A percentile compares a stretch with the other conserved stretches of the same genome.
These are phyloP conservation scores for Allium sativum DNA, from an alignment of 106 monocot genomes.

Conservation along the genomic window DNA sequence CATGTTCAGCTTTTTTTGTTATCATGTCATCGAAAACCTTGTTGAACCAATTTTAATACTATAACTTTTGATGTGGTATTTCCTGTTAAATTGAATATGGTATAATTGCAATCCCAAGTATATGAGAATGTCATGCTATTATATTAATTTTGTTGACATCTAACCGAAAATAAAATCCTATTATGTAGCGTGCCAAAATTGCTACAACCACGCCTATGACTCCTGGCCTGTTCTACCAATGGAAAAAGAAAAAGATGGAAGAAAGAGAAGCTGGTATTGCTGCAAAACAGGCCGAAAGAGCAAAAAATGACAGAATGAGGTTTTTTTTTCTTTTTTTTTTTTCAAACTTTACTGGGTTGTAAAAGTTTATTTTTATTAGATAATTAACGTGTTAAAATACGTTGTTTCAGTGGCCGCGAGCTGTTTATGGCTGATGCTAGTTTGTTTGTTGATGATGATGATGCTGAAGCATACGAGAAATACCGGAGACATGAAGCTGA, in stretches of 20 bases:
- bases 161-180: background rate
- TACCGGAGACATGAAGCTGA: conserved; percentile 71
- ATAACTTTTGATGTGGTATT: no score
- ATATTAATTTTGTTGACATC: no score
- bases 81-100: no score
- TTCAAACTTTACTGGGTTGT: background rate
- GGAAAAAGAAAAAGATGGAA: conserved; percentile 81
- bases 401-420: conserved; percentile 81
- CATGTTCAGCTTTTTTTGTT: no score
- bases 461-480: conserved; percentile 69
- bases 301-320: conserved; percentile 99
- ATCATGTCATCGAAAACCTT: no score
- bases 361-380: background rate
- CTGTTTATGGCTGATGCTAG: conserved; percentile 84
- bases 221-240: conserved; percentile 71
- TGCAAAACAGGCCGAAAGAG: conserved; percentile 74
- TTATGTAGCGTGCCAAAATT: conserved; percentile 57
- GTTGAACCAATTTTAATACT: no score
- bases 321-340: conserved; percentile 10
- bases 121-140: no score
- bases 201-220: conserved; percentile 65
- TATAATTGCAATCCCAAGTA: no score
- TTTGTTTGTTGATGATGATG: conserved; percentile 88
- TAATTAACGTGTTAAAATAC: conserved; percentile 1
- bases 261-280: conserved; percentile 77